Conservation (phyloP, 441 rosid species). For the Mallotus repandus region DNA sequence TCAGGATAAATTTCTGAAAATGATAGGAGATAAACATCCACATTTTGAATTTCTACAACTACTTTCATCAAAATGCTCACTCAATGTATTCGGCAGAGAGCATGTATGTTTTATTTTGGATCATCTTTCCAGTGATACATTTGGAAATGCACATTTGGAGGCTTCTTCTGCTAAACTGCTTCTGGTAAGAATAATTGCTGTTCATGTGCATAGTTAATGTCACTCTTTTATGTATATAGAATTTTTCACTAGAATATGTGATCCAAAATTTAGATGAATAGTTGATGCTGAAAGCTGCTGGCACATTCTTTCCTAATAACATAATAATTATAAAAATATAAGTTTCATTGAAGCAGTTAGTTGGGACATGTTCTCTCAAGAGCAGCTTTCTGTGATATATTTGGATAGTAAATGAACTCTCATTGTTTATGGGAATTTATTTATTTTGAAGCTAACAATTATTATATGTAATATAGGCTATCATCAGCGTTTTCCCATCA, state of each 20-base stretch:
- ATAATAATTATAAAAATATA: neutral
- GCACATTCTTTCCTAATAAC: neutral
- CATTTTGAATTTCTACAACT: conserved; percentile 59
- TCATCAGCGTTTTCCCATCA: conserved; percentile 65
- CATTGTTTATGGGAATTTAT: neutral
- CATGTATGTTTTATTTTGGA: conserved; percentile 57
- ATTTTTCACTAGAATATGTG: conserved; percentile 15
- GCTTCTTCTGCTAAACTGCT: conserved; percentile 64
- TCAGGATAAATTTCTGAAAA: conserved; percentile 75
- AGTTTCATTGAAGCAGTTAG: neutral
- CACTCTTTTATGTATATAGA: neutral
- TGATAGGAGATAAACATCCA: conserved; percentile 67
- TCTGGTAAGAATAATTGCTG: conserved; percentile 53
- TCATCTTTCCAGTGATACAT: conserved; percentile 43
- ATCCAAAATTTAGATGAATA: conserved; percentile 8
- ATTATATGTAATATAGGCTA: conserved; percentile 43
- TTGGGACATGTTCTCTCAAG: neutral
- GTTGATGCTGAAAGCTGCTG: conserved; percentile 1
- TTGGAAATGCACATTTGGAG: conserved; percentile 40
- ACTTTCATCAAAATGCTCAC: conserved; percentile 69
- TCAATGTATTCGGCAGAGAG: conserved; percentile 73
- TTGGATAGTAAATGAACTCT: neutral
- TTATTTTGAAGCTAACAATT: conserved; percentile 13
- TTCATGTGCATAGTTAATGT: conserved; percentile 6
- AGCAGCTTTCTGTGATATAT: neutral